Evolutionary conservation across 176 grass and related monocot species (phyloP), one percentile per base, ranked within the genome.

Genomic region (Alopecurus myosuroides): DNA sequence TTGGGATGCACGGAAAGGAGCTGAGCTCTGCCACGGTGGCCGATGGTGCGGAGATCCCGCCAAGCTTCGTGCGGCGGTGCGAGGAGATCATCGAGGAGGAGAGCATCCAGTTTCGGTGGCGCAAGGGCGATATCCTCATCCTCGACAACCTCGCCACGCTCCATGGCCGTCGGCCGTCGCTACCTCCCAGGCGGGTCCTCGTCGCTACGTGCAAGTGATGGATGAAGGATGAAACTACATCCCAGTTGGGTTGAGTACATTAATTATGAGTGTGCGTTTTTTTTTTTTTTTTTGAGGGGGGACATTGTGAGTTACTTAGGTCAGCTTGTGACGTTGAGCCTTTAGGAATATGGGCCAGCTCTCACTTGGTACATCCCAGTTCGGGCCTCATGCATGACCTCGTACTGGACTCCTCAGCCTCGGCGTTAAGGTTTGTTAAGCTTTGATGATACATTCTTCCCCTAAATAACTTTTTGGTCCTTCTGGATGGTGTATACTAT

Each of bases 31-130:
- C 91, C 10, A 82, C 82, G 17, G 70, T 75, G 67, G 91, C 82
- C 2, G 82, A 93, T 34, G 91, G 91, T 3, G 5, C 82, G 0
- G 85, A 93, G 74, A 93, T 93, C 37, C 85, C 91, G 5, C 64
- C 37, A 4, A 34, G 77, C 22, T 84, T 93, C 53, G 88, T 93
- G 82, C 42, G 60, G 3, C 77, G 91, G 3, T 93, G 91, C 74
- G 67, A 61, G 33, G 82, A 93, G 91, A 90, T 90, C 85, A 93
- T 93, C 74, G 88, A 93, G 81, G 88, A 93, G 73, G 91, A 93
- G 78, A 93, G 91, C 85, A 82, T 93, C 82, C 88, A 93, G 74
- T 93, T 93, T 78, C 70, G 61, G 26, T 93, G 91, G 91, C 65
- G 9, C 36, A 76, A 80, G 36, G 87, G 82, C 10, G 87, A 89